Evolutionary conservation across 1,284 basidiomycete species (phyloP).

Genomic region (Phlebopus sp.): DNA sequence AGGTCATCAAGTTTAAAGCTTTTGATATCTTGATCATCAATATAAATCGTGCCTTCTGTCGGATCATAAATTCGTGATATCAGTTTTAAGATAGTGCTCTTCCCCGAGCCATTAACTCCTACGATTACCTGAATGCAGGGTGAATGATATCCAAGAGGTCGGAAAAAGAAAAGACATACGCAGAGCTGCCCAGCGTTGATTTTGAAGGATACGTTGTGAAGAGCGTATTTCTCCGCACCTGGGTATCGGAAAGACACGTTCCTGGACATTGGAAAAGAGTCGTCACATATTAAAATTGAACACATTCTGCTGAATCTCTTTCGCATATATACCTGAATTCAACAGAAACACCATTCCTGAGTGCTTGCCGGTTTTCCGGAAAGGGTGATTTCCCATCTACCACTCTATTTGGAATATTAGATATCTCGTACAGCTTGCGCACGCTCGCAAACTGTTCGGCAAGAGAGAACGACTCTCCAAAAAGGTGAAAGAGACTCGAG

Average conservation of each 20-base stretch:
- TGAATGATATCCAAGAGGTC: background rate
- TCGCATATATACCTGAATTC: slow-evolving; percentile 55
- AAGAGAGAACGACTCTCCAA: slow-evolving; percentile 57
- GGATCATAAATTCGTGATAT: slow-evolving; percentile 69
- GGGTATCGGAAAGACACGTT: slow-evolving; percentile 75
- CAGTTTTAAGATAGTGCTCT: slow-evolving; percentile 75
- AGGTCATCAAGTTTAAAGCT: slow-evolving; percentile 60
- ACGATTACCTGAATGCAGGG: slow-evolving; percentile 61
- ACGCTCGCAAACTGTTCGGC: slow-evolving; percentile 56
- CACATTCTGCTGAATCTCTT: background rate
- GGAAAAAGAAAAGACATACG: slow-evolving; percentile 38
- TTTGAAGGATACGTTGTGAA: slow-evolving; percentile 66
- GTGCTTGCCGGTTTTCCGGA: slow-evolving; percentile 57
- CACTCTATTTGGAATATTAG: slow-evolving; percentile 59
- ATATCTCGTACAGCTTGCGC: slow-evolving; percentile 67
- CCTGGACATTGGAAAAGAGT: slow-evolving; percentile 29
- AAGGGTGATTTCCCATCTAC: slow-evolving; percentile 55
- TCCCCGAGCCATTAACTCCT: slow-evolving; percentile 74
- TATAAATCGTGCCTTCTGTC: slow-evolving; percentile 60
- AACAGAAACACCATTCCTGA: slow-evolving; percentile 54
- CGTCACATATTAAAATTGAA: slow-evolving; percentile 3
- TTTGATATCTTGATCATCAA: slow-evolving; percentile 63
- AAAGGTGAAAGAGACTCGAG: slow-evolving; percentile 48
- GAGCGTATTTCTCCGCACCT: slow-evolving; percentile 51
- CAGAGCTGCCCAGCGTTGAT: slow-evolving; percentile 70